Percentiles rank a stretch among this genome's conserved stretches.
Evolutionary conservation across 805 yeast species (phyloP).

Genomic region (Saccharomycopsis sp.): DNA sequence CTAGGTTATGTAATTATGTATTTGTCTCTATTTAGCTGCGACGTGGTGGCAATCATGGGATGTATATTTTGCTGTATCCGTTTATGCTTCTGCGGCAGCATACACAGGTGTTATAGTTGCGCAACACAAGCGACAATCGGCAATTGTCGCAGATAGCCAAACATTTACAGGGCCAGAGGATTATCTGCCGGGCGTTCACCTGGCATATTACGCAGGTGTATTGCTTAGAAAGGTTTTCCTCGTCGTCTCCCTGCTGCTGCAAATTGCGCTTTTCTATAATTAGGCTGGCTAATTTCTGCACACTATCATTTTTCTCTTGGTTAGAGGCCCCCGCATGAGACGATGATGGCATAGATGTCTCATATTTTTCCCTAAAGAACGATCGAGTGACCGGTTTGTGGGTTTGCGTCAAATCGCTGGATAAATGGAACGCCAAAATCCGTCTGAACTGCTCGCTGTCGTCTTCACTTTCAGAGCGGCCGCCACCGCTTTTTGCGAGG

Average conservation of each 20-base stretch:
- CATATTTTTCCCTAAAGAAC: not conserved
- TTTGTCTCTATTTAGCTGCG: not conserved
- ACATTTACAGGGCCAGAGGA: constrained; percentile 92
- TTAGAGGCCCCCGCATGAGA: constrained; percentile 22
- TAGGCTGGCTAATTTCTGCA: constrained; percentile 21
- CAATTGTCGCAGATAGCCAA: constrained; percentile 84
- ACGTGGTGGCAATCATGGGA: constrained; percentile 22
- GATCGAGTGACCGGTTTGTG: constrained; percentile 3
- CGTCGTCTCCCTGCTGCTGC: not conserved
- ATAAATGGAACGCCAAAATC: constrained; percentile 16
- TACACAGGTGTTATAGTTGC: constrained; percentile 74
- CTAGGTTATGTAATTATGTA: constrained; percentile 3
- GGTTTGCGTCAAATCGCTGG: constrained; percentile 2
- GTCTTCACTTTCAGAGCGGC: too few species aligned
- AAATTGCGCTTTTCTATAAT: not conserved
- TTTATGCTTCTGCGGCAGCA: constrained; percentile 75
- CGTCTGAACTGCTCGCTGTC: constrained; percentile 5
- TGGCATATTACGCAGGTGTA: constrained; percentile 75
- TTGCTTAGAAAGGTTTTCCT: constrained; percentile 7
- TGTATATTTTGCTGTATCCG: constrained; percentile 36
- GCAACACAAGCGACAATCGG: constrained; percentile 60
- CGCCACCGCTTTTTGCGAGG: constrained; percentile 1
- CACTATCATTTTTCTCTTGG: constrained; percentile 29
- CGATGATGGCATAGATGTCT: not conserved
- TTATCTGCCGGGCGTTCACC: constrained; percentile 61